Evolutionary conservation across 1,284 basidiomycete species (phyloP).

Genomic region (Uromyces viciae-fabae): DNA sequence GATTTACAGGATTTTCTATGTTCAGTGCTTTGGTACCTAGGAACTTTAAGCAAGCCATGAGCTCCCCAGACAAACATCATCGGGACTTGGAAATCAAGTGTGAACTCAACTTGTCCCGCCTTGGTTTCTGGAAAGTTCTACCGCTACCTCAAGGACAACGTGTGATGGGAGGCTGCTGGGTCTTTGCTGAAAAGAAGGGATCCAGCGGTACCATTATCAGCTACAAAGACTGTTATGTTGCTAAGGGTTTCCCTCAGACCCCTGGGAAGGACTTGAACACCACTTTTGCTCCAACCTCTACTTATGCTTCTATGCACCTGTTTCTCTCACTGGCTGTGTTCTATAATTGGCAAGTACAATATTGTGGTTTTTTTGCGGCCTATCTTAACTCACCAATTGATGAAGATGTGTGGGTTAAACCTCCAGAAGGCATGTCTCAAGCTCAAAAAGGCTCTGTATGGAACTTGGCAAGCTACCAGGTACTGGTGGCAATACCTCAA

Average conservation of each 20-base stretch:
- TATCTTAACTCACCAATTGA: background rate
- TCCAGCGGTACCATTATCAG: background rate
- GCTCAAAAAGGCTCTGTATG: constrained; percentile 19
- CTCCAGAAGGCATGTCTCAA: background rate
- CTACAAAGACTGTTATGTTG: background rate
- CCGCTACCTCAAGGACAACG: too few relatives aligned
- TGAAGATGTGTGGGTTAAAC: background rate
- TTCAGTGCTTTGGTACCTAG: too few relatives aligned
- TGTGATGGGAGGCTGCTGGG: background rate
- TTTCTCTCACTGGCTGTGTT: background rate
- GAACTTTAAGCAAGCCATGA: too few relatives aligned
- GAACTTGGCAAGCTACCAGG: background rate
- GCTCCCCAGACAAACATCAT: too few relatives aligned
- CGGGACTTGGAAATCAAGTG: too few relatives aligned
- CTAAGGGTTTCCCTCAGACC: background rate
- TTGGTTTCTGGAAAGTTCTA: too few relatives aligned
- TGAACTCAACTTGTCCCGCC: too few relatives aligned
- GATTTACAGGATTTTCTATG: too few relatives aligned
- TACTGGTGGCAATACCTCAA: constrained; percentile 20
- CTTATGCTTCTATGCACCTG: background rate
- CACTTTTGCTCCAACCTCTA: background rate
- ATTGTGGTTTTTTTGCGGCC: background rate
- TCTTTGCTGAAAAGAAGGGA: constrained; percentile 1
- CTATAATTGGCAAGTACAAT: constrained; percentile 11
- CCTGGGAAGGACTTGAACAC: background rate